These are phyloP conservation scores for Colletotrichum sp. DNA, from an alignment of 2,329 filamentous ascomycete genomes.

Conservation along the genomic window DNA sequence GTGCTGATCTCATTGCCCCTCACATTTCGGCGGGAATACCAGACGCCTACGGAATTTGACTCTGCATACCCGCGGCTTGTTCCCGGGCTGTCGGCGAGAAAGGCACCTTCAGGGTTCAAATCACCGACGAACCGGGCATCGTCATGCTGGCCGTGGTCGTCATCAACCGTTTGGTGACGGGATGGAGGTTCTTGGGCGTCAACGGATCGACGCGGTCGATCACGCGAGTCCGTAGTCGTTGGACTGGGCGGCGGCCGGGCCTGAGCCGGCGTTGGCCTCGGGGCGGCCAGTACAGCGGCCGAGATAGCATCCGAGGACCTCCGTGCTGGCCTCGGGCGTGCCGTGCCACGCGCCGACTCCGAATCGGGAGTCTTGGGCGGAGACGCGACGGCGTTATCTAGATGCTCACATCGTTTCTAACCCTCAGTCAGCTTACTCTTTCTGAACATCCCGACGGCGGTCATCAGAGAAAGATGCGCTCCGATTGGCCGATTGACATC, in stretches of 20 bases:
- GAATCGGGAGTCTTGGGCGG: background rate
- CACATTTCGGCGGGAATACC: slow-evolving; percentile 13
- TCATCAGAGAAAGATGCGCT: background rate
- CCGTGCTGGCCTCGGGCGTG: background rate
- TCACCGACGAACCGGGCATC: slow-evolving; percentile 25
- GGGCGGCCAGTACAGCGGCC: background rate
- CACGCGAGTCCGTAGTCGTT: background rate
- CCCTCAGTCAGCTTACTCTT: background rate
- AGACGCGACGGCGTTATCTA: background rate
- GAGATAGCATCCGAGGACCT: background rate
- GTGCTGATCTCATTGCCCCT: background rate
- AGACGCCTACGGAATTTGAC: slow-evolving; percentile 19
- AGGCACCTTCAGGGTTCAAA: slow-evolving; percentile 27
- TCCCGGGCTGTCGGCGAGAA: slow-evolving; percentile 23
- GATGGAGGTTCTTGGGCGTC: background rate
- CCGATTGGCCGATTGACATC: background rate
- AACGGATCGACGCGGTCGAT: background rate
- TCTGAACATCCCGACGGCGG: background rate
- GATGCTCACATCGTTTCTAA: slow-evolving; percentile 23
- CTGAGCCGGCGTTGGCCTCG: background rate
- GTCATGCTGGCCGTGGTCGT: slow-evolving; percentile 15
- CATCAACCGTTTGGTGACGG: background rate
- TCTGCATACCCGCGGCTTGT: slow-evolving; percentile 10
- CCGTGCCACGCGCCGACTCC: background rate
- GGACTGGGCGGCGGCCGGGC: background rate